A percentile compares a stretch with the other conserved stretches of the same genome.
Evolutionary conservation across 164 flowering plant genomes (phyloP).

Genomic region (Liquidambar formosana): DNA sequence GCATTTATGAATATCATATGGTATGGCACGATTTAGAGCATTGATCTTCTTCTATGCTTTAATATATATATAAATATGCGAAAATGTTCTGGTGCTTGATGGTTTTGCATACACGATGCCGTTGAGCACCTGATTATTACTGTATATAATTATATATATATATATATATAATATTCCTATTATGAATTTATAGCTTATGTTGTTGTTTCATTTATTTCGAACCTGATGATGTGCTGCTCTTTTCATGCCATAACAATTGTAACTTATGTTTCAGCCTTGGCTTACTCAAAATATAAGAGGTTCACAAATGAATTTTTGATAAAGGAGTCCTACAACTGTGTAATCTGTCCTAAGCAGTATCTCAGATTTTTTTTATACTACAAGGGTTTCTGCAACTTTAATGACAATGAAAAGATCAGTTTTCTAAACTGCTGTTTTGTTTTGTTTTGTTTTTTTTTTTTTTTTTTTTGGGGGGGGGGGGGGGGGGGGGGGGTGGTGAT

Average conservation of each 20-base stretch:
- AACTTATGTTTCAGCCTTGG: background rate
- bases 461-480: background rate
- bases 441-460: background rate
- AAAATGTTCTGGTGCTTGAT: no score
- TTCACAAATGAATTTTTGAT: background rate
- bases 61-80: background rate
- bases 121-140: no score
- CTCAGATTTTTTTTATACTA: background rate
- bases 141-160: background rate
- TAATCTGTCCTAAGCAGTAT: background rate
- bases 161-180: background rate
- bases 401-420: no score
- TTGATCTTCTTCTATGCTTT: background rate
- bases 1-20: conserved; percentile 99
- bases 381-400: no score
- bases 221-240: background rate
- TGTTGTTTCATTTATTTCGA: background rate
- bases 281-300: background rate
- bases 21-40: conserved; percentile 37
- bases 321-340: background rate
- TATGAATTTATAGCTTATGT: background rate
- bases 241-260: background rate
- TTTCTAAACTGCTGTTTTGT: no score
- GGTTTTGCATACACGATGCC: no score
- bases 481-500: no score